These are phyloP conservation scores for Glycine soja DNA, from an alignment of 306 rosid species.

Conservation along the genomic window DNA sequence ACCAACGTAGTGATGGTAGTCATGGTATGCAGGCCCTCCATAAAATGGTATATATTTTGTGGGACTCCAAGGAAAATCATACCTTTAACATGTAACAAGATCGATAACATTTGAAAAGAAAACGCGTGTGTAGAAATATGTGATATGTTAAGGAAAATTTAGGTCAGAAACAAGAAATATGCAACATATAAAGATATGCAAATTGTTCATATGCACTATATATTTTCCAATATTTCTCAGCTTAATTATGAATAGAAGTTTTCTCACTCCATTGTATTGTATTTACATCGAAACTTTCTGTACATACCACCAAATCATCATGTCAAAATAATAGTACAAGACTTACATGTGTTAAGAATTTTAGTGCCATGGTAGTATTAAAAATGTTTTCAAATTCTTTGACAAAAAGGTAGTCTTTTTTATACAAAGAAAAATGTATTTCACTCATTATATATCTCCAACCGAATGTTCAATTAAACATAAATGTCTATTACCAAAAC, in stretches of 20 bases:
- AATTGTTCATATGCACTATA: no score
- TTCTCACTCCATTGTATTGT: no score
- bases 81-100: constrained; percentile 51
- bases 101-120: not conserved
- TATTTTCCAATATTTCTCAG: no score
- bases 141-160: not conserved
- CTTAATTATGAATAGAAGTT: no score
- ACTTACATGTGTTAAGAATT: not conserved
- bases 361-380: not conserved
- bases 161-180: not conserved
- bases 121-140: not conserved
- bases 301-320: no score
- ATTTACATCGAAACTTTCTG: no score
- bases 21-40: constrained; percentile 78
- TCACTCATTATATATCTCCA: not conserved
- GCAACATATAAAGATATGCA: not conserved
- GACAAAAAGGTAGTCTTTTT: no score
- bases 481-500: not conserved
- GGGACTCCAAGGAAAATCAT: constrained; percentile 83
- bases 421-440: not conserved
- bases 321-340: not conserved
- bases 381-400: not conserved
- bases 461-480: not conserved
- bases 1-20: constrained; percentile 87
- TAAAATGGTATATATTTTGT: constrained; percentile 84